Conservation (phyloP, 306 rosid species). For the Sechiopsis laciniata region DNA sequence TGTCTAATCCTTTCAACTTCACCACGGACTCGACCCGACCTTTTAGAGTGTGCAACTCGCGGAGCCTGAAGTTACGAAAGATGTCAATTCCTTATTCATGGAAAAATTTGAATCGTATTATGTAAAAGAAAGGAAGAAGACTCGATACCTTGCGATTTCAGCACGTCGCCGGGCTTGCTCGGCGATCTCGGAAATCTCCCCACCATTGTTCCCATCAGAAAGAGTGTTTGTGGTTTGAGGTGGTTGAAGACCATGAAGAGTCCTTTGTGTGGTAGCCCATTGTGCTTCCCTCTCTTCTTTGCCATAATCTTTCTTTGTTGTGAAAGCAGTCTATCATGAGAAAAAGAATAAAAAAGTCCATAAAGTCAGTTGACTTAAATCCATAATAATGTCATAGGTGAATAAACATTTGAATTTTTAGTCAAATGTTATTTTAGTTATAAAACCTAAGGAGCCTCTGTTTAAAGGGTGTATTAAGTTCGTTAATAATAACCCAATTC, state of each 20-base stretch:
- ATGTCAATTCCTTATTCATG: too few species aligned
- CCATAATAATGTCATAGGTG: too few species aligned
- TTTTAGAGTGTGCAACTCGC: slow-evolving; percentile 83
- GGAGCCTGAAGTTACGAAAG: slow-evolving; percentile 28
- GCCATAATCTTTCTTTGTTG: slow-evolving; percentile 95
- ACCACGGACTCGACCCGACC: slow-evolving; percentile 97
- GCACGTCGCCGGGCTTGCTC: slow-evolving; percentile 98
- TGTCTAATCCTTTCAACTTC: slow-evolving; percentile 96
- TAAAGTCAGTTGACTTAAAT: neutral
- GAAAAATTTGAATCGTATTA: too few species aligned
- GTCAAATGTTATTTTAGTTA: too few species aligned
- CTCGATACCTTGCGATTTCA: slow-evolving; percentile 75
- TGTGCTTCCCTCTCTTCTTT: slow-evolving; percentile 99
- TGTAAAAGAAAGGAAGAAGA: neutral
- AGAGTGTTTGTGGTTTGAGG: slow-evolving; percentile 59
- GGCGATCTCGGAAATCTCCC: slow-evolving; percentile 98
- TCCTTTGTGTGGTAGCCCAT: slow-evolving; percentile 97
- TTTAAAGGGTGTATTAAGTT: too few species aligned
- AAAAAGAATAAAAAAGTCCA: neutral
- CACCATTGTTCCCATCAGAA: slow-evolving; percentile 56
- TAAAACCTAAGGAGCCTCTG: too few species aligned
- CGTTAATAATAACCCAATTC: too few species aligned
- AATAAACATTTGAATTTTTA: too few species aligned
- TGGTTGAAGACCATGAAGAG: slow-evolving; percentile 96
- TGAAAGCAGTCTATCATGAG: slow-evolving; percentile 79